A percentile compares a stretch with the other conserved stretches of the same genome.
phyloP scores from a whole-genome alignment of 805 yeast species.

The Hanseniaspora singularis region DNA sequence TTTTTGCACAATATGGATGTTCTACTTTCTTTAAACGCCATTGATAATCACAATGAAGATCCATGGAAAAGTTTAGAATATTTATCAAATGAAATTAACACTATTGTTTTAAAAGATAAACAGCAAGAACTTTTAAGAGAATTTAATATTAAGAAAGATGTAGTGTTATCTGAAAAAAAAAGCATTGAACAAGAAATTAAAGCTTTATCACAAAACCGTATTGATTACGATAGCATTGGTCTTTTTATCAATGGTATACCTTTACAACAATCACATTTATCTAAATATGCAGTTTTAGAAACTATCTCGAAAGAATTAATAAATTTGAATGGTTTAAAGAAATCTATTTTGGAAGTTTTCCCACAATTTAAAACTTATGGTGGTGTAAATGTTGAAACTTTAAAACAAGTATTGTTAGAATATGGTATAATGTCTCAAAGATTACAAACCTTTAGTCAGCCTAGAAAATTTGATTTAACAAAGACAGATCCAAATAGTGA shows the following conservation, averaged over 20 bases:
- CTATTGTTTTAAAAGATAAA: slow-evolving; percentile 29
- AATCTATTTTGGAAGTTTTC: slow-evolving; percentile 20
- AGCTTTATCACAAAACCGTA: slow-evolving; percentile 21
- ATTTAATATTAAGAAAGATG: slow-evolving; percentile 6
- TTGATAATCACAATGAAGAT: slow-evolving; percentile 27
- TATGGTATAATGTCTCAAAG: slow-evolving; percentile 22
- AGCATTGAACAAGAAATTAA: slow-evolving; percentile 19
- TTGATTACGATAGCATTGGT: slow-evolving; percentile 26
- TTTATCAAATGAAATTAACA: slow-evolving; percentile 32
- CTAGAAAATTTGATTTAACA: slow-evolving; percentile 25
- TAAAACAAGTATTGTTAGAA: slow-evolving; percentile 20
- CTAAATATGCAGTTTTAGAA: slow-evolving; percentile 20
- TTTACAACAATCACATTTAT: slow-evolving; percentile 21
- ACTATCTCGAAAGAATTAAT: slow-evolving; percentile 21
- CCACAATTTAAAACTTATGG: slow-evolving; percentile 19
- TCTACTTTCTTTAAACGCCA: slow-evolving; percentile 24
- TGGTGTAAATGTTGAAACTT: not conserved
- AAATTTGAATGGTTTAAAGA: slow-evolving; percentile 17
- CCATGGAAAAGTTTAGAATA: slow-evolving; percentile 28
- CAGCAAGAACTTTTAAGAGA: slow-evolving; percentile 1
- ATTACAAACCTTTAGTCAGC: slow-evolving; percentile 24
- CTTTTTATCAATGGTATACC: slow-evolving; percentile 27
- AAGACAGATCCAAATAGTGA: slow-evolving; percentile 23
- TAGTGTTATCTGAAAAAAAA: slow-evolving; percentile 8
- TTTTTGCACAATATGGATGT: slow-evolving; percentile 42